Evolutionary conservation across 1,284 basidiomycete species (phyloP).

Genomic region (Phlebopus sp.): DNA sequence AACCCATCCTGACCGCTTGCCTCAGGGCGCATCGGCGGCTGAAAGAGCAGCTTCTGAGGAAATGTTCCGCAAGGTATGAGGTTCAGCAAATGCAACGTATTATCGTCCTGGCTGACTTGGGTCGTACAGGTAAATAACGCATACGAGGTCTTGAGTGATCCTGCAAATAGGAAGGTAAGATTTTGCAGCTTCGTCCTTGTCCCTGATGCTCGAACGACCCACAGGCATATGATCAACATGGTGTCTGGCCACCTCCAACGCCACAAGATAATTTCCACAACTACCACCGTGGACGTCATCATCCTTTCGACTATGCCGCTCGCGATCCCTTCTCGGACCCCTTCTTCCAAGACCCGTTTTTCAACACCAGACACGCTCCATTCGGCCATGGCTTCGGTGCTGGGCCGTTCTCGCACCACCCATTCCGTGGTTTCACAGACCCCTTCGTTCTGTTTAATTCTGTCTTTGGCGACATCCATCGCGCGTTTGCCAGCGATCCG

Average conservation of each 20-base stretch:
- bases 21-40: conserved; percentile 34
- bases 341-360: conserved; percentile 35
- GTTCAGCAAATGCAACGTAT: neutral
- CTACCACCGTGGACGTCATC: conserved; percentile 26
- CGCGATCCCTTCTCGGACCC: conserved; percentile 33
- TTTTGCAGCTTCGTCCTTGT: neutral
- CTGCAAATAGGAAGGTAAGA: conserved; percentile 39
- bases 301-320: conserved; percentile 28
- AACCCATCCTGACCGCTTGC: conserved; percentile 50
- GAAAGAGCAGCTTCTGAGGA: conserved; percentile 45
- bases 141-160: conserved; percentile 47
- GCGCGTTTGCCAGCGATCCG: conserved; percentile 28
- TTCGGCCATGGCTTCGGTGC: conserved; percentile 24
- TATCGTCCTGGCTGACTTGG: neutral
- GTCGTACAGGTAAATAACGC: conserved; percentile 45
- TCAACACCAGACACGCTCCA: conserved; percentile 15
- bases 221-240: conserved; percentile 65
- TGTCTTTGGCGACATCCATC: conserved; percentile 53
- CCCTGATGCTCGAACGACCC: conserved; percentile 5
- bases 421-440: conserved; percentile 51
- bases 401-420: conserved; percentile 19
- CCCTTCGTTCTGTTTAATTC: conserved; percentile 70
- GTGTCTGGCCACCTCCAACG: conserved; percentile 68
- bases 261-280: conserved; percentile 23
- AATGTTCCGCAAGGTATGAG: conserved; percentile 41